Evolutionary conservation across 192 early-diverging fungal species (phyloP).

Genomic region (Coemansia sp.): DNA sequence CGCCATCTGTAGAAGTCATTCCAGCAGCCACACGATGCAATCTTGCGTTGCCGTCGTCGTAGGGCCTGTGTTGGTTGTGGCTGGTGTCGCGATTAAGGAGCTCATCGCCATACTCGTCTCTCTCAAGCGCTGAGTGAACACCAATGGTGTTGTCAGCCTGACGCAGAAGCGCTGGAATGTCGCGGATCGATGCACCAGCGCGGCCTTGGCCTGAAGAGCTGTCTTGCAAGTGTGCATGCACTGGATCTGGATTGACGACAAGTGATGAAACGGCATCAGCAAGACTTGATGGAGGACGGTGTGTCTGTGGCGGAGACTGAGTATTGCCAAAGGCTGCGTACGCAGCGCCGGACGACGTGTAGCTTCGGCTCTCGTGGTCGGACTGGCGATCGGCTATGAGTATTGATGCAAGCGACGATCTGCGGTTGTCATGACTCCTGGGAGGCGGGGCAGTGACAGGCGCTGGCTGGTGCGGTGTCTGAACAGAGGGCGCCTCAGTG

Average conservation of each 20-base stretch:
- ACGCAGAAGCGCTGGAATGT: slow-evolving; percentile 35
- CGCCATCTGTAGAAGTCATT: slow-evolving; percentile 1
- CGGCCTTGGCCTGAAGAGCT: not conserved
- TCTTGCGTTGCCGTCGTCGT: not conserved
- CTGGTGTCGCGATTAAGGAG: not conserved
- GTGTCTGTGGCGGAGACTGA: not conserved
- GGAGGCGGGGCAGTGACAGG: not conserved
- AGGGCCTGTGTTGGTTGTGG: not conserved
- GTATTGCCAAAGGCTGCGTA: slow-evolving; percentile 7
- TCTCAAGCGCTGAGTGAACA: slow-evolving; percentile 8
- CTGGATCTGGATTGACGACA: not conserved
- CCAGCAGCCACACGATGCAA: not conserved
- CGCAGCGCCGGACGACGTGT: slow-evolving; percentile 12
- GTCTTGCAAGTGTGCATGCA: not conserved
- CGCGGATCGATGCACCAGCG: slow-evolving; percentile 9
- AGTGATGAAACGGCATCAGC: slow-evolving; percentile 6
- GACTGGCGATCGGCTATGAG: slow-evolving; percentile 4
- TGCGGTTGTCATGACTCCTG: not conserved
- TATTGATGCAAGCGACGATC: slow-evolving; percentile 23
- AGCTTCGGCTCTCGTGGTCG: not conserved
- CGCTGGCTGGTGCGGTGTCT: not conserved
- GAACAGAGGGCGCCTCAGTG: not conserved
- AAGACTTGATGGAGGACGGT: not conserved
- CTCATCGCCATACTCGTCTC: slow-evolving; percentile 3
- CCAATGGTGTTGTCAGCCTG: slow-evolving; percentile 30